phyloP scores from a whole-genome alignment of 441 rosid species.

The Populus hybrid region DNA sequence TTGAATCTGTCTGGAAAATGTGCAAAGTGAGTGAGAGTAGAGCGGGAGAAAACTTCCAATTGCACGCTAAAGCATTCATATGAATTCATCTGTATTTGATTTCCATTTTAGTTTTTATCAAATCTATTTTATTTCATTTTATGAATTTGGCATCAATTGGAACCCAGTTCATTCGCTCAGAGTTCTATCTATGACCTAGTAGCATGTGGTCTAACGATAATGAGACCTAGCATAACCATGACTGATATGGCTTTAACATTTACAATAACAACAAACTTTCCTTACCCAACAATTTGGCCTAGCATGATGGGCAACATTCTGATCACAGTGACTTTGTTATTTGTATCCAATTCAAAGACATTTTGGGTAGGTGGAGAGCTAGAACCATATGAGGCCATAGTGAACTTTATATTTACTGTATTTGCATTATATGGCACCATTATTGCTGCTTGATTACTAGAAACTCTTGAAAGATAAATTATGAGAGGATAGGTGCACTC shows the following conservation, averaged over 20 bases:
- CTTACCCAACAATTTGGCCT: slow-evolving; percentile 7
- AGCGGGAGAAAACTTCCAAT: not conserved
- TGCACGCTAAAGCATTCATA: not conserved
- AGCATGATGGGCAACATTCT: not conserved
- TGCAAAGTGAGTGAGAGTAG: not conserved
- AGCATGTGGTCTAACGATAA: not conserved
- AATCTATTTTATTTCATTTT: not conserved
- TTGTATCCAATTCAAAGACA: not conserved
- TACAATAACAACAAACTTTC: not conserved
- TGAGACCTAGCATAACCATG: not conserved
- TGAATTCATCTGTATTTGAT: not conserved
- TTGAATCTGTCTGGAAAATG: not conserved
- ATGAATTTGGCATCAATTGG: not conserved
- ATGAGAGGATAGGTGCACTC: slow-evolving; percentile 16
- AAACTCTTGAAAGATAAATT: not conserved
- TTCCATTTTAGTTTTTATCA: not conserved
- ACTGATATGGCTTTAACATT: not conserved
- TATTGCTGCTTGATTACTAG: not conserved
- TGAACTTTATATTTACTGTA: not conserved
- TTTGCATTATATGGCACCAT: not conserved
- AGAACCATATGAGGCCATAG: not conserved
- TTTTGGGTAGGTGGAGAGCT: not conserved
- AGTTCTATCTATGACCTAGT: not conserved
- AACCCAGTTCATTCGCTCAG: not conserved
- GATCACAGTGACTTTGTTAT: not conserved